phyloP scores from a whole-genome alignment of 139 green algal genomes.

The Chlorella ohadii region DNA sequence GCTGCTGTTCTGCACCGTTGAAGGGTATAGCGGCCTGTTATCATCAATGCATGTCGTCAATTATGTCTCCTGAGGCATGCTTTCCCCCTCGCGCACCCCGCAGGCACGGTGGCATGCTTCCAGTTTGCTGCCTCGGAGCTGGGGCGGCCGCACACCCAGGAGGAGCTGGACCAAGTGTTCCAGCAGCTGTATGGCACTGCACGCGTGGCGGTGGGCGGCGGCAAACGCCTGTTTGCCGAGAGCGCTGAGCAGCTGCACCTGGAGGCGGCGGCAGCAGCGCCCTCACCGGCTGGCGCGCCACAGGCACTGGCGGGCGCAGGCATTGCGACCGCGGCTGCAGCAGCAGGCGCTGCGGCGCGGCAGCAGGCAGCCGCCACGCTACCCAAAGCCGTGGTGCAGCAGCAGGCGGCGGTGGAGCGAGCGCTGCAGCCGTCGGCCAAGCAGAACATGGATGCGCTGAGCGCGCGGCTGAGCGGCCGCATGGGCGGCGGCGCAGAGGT shows the following conservation, averaged over 20 bases:
- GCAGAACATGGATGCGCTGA: conserved; percentile 25
- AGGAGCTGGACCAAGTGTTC: conserved; percentile 62
- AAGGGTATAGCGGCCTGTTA: no score
- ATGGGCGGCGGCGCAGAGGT: conserved; percentile 16
- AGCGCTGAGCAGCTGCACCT: conserved; percentile 48
- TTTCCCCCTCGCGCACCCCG: no score
- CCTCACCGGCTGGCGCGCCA: background rate
- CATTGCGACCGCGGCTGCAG: background rate
- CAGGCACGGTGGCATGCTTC: conserved; percentile 65
- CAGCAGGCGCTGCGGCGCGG: background rate
- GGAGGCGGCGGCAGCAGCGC: background rate
- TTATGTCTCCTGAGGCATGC: no score
- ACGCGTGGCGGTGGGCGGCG: background rate
- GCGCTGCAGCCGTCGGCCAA: conserved; percentile 17
- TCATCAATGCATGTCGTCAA: no score
- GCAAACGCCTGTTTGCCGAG: conserved; percentile 50
- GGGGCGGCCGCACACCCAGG: conserved; percentile 50
- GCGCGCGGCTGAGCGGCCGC: conserved; percentile 23
- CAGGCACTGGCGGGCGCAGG: background rate
- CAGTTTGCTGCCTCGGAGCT: conserved; percentile 69
- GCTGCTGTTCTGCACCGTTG: no score
- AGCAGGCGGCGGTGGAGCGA: conserved; percentile 4
- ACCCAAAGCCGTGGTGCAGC: background rate
- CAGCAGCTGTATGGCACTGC: conserved; percentile 66
- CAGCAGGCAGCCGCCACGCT: background rate